A percentile compares a stretch with the other conserved stretches of the same genome.
Conservation (phyloP, 208 protist genomes). For the Trypanosoma theileri region DNA sequence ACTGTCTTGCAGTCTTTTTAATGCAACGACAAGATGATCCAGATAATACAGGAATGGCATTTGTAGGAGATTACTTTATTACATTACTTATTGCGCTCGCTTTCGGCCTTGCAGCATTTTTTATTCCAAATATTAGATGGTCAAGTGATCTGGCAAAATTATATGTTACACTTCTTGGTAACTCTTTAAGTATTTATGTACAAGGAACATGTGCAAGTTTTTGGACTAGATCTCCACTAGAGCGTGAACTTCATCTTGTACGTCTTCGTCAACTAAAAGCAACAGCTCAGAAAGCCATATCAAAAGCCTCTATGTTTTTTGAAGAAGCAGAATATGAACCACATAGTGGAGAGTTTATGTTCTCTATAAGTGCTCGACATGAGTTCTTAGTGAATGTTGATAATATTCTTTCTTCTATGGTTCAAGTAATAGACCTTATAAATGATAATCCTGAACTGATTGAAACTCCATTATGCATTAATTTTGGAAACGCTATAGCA, state of each 20-base stretch:
- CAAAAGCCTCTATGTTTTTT: conserved; percentile 61
- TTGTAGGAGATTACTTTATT: conserved; percentile 75
- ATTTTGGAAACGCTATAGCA: conserved; percentile 67
- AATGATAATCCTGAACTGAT: conserved; percentile 59
- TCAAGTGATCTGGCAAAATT: conserved; percentile 75
- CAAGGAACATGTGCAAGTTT: conserved; percentile 85
- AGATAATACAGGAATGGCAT: conserved; percentile 50
- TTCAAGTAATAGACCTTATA: conserved; percentile 81
- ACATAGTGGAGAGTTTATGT: conserved; percentile 65
- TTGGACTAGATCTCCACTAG: conserved; percentile 69
- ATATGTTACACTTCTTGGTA: conserved; percentile 77
- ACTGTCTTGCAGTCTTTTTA: conserved; percentile 73
- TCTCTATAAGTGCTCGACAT: conserved; percentile 60
- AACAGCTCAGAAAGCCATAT: conserved; percentile 69
- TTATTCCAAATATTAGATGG: conserved; percentile 88
- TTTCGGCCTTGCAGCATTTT: conserved; percentile 77
- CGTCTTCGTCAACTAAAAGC: conserved; percentile 78
- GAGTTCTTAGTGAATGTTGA: conserved; percentile 73
- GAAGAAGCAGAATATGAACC: conserved; percentile 83
- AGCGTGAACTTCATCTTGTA: conserved; percentile 87
- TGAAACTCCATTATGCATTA: conserved; percentile 78
- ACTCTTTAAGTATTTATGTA: conserved; percentile 83
- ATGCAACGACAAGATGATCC: conserved; percentile 76
- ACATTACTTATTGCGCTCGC: conserved; percentile 66
- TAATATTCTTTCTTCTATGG: conserved; percentile 80